Evolutionary conservation across 2,329 filamentous ascomycete genomes (phyloP).

Genomic region (Rhynchosporium agropyri): DNA sequence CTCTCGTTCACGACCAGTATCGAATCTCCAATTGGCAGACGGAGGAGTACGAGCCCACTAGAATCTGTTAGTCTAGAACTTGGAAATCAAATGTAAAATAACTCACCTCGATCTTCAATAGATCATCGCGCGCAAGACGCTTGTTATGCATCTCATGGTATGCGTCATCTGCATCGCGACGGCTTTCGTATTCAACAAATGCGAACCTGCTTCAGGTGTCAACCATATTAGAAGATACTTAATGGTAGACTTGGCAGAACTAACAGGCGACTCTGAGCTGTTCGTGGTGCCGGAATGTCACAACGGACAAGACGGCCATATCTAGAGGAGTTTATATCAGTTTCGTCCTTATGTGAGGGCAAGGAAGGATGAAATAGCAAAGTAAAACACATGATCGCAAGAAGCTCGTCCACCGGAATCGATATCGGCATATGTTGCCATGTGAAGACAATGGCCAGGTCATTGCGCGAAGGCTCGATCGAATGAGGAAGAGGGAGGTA

Average conservation of each 20-base stretch:
- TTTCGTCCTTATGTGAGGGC: conserved; percentile 29
- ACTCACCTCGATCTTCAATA: conserved; percentile 94
- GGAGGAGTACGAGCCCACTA: conserved; percentile 98
- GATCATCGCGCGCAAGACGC: conserved; percentile 91
- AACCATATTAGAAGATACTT: conserved; percentile 42
- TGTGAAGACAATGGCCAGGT: conserved; percentile 40
- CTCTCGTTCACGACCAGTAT: conserved; percentile 81
- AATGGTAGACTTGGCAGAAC: conserved; percentile 47
- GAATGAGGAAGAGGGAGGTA: conserved; percentile 44
- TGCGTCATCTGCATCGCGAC: conserved; percentile 96
- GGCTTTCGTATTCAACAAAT: conserved; percentile 98
- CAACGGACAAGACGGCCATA: conserved; percentile 98
- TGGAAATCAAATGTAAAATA: neutral
- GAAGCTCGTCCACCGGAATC: conserved; percentile 36
- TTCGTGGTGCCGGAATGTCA: conserved; percentile 95
- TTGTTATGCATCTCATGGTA: conserved; percentile 99
- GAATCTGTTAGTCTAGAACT: conserved; percentile 15
- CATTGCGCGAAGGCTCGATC: conserved; percentile 45
- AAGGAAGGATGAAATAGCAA: conserved; percentile 33
- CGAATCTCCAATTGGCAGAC: conserved; percentile 97
- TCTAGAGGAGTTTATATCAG: conserved; percentile 53
- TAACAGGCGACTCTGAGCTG: conserved; percentile 92
- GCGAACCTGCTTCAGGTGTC: conserved; percentile 69
- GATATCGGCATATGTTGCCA: conserved; percentile 36
- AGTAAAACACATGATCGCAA: conserved; percentile 35